Evolutionary conservation across 169 alveolate genomes (phyloP), one percentile per base, ranked within the genome.

Genomic region (Cryptosporidium sp.): DNA sequence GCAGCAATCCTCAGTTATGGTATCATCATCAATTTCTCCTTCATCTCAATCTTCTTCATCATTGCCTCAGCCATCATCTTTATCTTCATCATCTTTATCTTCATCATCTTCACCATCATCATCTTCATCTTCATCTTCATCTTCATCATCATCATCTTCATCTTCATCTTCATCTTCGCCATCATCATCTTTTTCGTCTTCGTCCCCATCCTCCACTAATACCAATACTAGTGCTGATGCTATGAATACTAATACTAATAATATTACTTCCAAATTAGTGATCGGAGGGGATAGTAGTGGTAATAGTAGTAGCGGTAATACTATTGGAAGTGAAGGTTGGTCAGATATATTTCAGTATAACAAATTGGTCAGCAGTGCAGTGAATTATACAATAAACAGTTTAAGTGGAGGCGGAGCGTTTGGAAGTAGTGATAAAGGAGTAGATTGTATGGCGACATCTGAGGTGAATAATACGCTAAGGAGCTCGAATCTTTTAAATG

Each of bases 261-360:
- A 41, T 48, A 48, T 14, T 16, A 16, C 7, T 48, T 48, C 55
- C 2, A 48, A 12, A 16, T 16, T 21, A 48, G 14, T 14, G 0
- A 48, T 48, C 4, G 55, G 55, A 48, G 55, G 55, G 2, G 21
- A 23, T 37, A 39, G 58, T 23, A 41, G 55, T 74, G 51, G 23
- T 48, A 1, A 0, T 48, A 21, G 55, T 23, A 37, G 12, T 73
- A 58, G 45, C 0, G 23, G 33, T 3, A 43, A 74, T 74, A 45
- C 55, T 1, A 16, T 48, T 48, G 55, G 55, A 16, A 48, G 9
- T 16, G 71, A 74, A 14, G 41, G 62, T 52, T 74, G 86, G 70
- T 14, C 86, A 74, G 58, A 61, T 29, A 39, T 74, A 18, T 74
- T 74, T 61, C 70, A 74, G 29, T 74, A 58, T 29, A 74, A 74